phyloP scores from a whole-genome alignment of 495 filamentous ascomycete genomes.

The Aspergillus coremiiformis region DNA sequence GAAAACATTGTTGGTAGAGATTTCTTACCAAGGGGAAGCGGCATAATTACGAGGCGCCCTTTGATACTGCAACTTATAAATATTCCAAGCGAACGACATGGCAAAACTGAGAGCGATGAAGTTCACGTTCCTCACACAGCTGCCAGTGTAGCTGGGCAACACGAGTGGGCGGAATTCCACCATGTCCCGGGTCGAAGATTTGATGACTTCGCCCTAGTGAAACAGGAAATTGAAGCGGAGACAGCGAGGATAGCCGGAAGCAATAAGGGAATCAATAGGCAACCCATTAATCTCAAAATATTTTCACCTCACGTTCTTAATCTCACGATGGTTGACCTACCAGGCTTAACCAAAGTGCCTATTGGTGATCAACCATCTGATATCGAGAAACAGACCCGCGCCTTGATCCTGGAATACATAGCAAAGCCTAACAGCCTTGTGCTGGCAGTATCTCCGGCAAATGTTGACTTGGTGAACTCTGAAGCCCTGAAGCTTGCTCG shows the following conservation, averaged over 20 bases:
- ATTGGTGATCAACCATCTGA: slow-evolving; percentile 97
- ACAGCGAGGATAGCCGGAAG: slow-evolving; percentile 90
- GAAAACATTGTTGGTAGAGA: slow-evolving; percentile 98
- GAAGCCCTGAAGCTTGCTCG: slow-evolving; percentile 95
- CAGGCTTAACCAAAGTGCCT: slow-evolving; percentile 94
- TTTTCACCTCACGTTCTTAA: slow-evolving; percentile 97
- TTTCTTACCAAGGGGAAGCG: slow-evolving; percentile 91
- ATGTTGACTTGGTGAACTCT: slow-evolving; percentile 97
- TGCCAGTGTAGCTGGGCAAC: slow-evolving; percentile 59
- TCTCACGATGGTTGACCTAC: slow-evolving; percentile 91
- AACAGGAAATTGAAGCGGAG: slow-evolving; percentile 95
- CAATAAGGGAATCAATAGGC: slow-evolving; percentile 97
- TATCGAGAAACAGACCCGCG: slow-evolving; percentile 98
- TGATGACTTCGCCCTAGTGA: slow-evolving; percentile 85
- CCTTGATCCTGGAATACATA: slow-evolving; percentile 95
- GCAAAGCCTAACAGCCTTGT: slow-evolving; percentile 99
- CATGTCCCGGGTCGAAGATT: slow-evolving; percentile 86
- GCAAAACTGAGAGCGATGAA: slow-evolving; percentile 57
- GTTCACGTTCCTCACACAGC: slow-evolving; percentile 62
- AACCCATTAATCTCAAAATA: slow-evolving; percentile 98
- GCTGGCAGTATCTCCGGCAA: slow-evolving; percentile 92
- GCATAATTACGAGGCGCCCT: slow-evolving; percentile 90
- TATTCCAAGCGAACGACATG: slow-evolving; percentile 70
- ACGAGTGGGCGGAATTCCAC: slow-evolving; percentile 96
- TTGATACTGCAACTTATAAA: slow-evolving; percentile 98